These are phyloP conservation scores for Fusarium vanettenii DNA, from an alignment of 2,329 filamentous ascomycete genomes.

Conservation along the genomic window DNA sequence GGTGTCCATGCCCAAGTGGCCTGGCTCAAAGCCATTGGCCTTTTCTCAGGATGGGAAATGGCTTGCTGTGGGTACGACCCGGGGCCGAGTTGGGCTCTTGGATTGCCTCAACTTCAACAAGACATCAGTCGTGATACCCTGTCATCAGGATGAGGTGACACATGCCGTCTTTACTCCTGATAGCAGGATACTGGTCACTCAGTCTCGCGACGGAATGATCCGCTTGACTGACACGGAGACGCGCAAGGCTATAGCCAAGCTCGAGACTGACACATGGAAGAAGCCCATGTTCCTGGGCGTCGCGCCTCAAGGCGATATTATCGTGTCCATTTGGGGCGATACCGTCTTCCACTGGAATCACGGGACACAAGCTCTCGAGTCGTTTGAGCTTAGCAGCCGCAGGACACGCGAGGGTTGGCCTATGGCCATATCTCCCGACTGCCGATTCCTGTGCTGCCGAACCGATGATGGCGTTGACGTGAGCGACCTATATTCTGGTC, in stretches of 20 bases:
- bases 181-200: conserved; percentile 34
- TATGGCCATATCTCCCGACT: conserved; percentile 50
- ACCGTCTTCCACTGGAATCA: conserved; percentile 50
- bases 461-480: conserved; percentile 52
- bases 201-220: conserved; percentile 45
- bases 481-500: conserved; percentile 48
- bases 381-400: conserved; percentile 46
- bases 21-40: conserved; percentile 36
- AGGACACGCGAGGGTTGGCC: conserved; percentile 50
- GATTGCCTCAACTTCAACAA: conserved; percentile 30
- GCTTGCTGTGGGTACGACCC: conserved; percentile 37
- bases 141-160: conserved; percentile 41
- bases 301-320: conserved; percentile 43
- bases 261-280: conserved; percentile 45
- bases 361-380: conserved; percentile 44
- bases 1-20: conserved; percentile 34
- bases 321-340: conserved; percentile 50
- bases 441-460: conserved; percentile 49
- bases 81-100: conserved; percentile 40
- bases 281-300: conserved; percentile 42
- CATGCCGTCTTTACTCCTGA: conserved; percentile 45
- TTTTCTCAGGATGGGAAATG: conserved; percentile 40
- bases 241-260: conserved; percentile 41
- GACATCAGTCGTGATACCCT: conserved; percentile 29
- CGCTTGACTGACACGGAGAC: conserved; percentile 37